phyloP scores from a whole-genome alignment of 1,139 yeast species.

The Debaryomyces sp. region DNA sequence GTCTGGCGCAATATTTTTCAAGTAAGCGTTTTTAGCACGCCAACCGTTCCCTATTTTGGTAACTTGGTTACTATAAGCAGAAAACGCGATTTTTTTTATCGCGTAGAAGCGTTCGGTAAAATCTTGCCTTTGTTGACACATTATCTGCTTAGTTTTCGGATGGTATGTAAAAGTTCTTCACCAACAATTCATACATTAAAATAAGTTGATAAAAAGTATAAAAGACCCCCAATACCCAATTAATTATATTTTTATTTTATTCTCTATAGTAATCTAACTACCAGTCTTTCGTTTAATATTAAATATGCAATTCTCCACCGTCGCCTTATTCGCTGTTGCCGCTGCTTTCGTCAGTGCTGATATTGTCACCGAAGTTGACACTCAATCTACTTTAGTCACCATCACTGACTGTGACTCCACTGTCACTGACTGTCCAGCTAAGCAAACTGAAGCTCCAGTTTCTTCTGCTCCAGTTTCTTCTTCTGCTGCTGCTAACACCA shows the following conservation, averaged over 20 bases:
- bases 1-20: neutral
- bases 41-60: neutral
- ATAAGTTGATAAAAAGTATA: neutral
- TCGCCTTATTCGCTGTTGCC: conserved; percentile 48
- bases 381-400: conserved; percentile 36
- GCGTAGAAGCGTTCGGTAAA: neutral
- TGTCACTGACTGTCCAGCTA: conserved; percentile 46
- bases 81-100: neutral
- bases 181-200: neutral
- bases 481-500: conserved; percentile 23
- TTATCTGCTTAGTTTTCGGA: neutral
- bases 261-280: conserved; percentile 22
- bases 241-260: neutral
- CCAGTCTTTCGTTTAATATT: conserved; percentile 30
- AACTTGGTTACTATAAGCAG: neutral
- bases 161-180: neutral
- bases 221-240: neutral
- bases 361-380: conserved; percentile 36
- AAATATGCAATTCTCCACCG: conserved; percentile 49
- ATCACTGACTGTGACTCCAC: conserved; percentile 46
- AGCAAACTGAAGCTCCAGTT: conserved; percentile 20
- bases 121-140: neutral
- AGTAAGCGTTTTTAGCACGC: neutral
- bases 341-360: conserved; percentile 40
- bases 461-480: conserved; percentile 16